A percentile compares a stretch with the other conserved stretches of the same genome.
phyloP scores from a whole-genome alignment of 2,329 filamentous ascomycete species.

The Colletotrichum viniferum region DNA sequence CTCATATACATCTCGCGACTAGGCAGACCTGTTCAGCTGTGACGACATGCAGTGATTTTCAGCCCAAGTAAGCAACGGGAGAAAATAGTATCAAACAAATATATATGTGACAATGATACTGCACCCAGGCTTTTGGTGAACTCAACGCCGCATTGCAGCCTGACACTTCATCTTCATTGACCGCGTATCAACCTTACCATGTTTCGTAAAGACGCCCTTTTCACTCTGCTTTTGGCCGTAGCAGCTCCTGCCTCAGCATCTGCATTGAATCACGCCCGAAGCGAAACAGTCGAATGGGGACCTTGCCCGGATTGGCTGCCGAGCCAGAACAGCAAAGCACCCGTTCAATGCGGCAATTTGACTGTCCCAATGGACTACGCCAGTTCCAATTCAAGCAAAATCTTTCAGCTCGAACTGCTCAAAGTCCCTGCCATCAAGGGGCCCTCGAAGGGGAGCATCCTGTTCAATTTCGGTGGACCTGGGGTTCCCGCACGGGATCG shows the following conservation, averaged over 20 bases:
- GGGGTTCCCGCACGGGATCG: not conserved
- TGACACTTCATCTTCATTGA: not conserved
- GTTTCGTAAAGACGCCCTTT: rapidly evolving
- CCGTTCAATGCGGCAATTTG: not conserved
- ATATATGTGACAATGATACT: not conserved
- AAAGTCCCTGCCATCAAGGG: not conserved
- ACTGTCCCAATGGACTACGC: not conserved
- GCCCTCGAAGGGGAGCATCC: not conserved
- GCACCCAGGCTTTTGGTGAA: not conserved
- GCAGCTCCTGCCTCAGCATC: not conserved
- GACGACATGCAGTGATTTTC: not conserved
- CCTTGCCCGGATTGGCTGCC: not conserved
- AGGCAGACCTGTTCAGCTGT: not conserved
- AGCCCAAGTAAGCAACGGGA: not conserved
- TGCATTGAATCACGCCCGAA: not conserved
- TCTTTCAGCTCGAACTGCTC: not conserved
- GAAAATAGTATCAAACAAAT: not conserved
- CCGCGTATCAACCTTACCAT: not conserved
- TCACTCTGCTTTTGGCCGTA: not conserved
- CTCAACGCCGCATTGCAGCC: not conserved
- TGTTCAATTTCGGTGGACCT: not conserved
- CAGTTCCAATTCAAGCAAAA: not conserved
- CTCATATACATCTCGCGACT: not conserved
- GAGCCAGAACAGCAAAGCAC: not conserved
- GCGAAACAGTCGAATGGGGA: not conserved